Evolutionary conservation across 306 rosid genomes (phyloP).

Genomic region (Vachellia collinsii): DNA sequence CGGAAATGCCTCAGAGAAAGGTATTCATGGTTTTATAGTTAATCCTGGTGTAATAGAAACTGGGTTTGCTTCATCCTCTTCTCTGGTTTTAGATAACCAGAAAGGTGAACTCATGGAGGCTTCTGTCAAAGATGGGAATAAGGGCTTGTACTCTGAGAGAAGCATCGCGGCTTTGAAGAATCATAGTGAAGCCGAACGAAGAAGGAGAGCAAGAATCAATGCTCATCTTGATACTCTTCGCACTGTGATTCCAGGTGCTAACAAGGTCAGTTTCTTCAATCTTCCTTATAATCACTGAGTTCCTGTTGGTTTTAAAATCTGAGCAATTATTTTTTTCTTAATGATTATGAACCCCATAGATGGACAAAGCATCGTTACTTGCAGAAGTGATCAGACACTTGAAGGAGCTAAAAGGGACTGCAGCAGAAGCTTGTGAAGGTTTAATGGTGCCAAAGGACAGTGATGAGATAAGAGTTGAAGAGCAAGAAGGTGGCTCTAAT

Average conservation of each 20-base stretch:
- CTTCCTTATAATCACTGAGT: neutral
- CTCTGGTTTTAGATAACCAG: conserved; percentile 45
- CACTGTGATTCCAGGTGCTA: conserved; percentile 62
- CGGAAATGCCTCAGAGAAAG: conserved; percentile 2
- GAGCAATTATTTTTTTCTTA: neutral
- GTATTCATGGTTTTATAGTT: conserved; percentile 27
- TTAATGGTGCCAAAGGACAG: conserved; percentile 58
- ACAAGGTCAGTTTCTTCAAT: conserved; percentile 48
- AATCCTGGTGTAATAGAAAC: conserved; percentile 9
- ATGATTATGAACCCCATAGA: conserved; percentile 38
- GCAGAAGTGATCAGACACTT: conserved; percentile 47
- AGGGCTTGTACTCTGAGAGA: conserved; percentile 61
- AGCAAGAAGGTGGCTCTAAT: conserved; percentile 50
- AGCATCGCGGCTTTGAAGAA: conserved; percentile 66
- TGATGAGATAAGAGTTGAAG: conserved; percentile 73
- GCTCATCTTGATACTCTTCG: conserved; percentile 72
- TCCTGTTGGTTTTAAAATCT: conserved; percentile 11
- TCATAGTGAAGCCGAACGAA: conserved; percentile 75
- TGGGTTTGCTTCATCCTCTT: conserved; percentile 60
- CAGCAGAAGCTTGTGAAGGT: conserved; percentile 60
- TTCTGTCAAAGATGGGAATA: conserved; percentile 44
- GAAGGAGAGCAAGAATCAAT: conserved; percentile 77
- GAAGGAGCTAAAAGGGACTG: conserved; percentile 51
- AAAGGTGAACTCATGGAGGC: conserved; percentile 66
- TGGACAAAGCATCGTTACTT: conserved; percentile 66